A percentile compares a stretch with the other conserved stretches of the same genome.
Conservation (phyloP, 2,329 filamentous ascomycete species). For the Xylariales sp. region DNA sequence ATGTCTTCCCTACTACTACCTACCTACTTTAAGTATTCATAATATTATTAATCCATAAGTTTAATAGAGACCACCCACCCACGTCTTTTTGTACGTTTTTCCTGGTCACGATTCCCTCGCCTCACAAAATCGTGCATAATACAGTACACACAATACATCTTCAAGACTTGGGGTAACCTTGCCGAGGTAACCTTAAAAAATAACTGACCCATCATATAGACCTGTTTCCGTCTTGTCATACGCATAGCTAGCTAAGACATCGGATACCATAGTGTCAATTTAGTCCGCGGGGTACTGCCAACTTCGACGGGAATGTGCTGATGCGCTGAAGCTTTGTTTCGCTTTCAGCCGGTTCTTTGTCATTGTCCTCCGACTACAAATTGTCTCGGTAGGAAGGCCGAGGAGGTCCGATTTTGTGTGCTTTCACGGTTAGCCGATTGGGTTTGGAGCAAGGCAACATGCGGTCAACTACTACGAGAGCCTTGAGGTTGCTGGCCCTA, state of each 20-base stretch:
- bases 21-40: constrained; percentile 1
- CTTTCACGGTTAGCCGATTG: not conserved
- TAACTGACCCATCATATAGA: not conserved
- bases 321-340: constrained; percentile 20
- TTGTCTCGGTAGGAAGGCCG: not conserved
- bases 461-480: constrained; percentile 41
- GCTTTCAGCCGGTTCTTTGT: constrained; percentile 19
- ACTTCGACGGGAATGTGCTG: constrained; percentile 27
- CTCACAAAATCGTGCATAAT: constrained; percentile 5
- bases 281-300: not conserved
- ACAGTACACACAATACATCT: not conserved
- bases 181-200: not conserved
- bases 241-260: constrained; percentile 18
- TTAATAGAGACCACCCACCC: constrained; percentile 20
- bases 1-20: not conserved
- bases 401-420: constrained; percentile 12
- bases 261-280: constrained; percentile 6
- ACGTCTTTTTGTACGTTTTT: not conserved
- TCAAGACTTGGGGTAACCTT: not conserved
- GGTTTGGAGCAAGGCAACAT: constrained; percentile 34
- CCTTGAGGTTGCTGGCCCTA: constrained; percentile 45
- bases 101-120: not conserved
- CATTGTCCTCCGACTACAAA: constrained; percentile 9
- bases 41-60: constrained; percentile 27
- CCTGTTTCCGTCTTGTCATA: constrained; percentile 4